A percentile compares a stretch with the other conserved stretches of the same genome.
These are phyloP conservation scores for Metschnikowia chrysomelidarum DNA, from an alignment of 805 yeast species.

Conservation along the genomic window DNA sequence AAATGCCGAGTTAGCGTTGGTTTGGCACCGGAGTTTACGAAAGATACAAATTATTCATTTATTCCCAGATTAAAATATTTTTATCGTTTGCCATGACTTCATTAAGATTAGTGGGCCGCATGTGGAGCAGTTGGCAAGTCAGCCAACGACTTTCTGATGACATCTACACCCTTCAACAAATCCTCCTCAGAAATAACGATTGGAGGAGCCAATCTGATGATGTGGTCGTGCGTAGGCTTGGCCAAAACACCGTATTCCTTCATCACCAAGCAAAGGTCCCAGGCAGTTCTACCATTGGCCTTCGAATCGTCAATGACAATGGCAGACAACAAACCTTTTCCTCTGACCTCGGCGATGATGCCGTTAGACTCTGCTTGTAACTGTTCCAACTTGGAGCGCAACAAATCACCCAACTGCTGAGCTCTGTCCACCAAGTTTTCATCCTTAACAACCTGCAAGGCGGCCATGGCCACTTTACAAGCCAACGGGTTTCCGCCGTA, in stretches of 20 bases:
- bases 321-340: slow-evolving; percentile 85
- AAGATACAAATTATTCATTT: too few relatives aligned
- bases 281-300: slow-evolving; percentile 87
- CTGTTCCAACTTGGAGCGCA: slow-evolving; percentile 56
- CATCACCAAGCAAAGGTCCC: slow-evolving; percentile 93
- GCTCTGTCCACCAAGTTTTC: slow-evolving; percentile 85
- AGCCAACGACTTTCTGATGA: slow-evolving; percentile 60
- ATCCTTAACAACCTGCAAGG: slow-evolving; percentile 83
- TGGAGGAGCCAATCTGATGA: slow-evolving; percentile 95
- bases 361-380: slow-evolving; percentile 53
- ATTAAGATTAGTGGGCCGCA: slow-evolving; percentile 40
- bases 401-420: slow-evolving; percentile 61
- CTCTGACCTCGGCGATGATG: slow-evolving; percentile 64
- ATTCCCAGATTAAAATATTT: too few relatives aligned
- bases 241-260: slow-evolving; percentile 87
- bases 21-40: too few relatives aligned
- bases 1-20: too few relatives aligned
- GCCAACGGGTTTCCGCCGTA: slow-evolving; percentile 98
- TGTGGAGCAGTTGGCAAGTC: slow-evolving; percentile 54
- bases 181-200: slow-evolving; percentile 88
- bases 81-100: too few relatives aligned
- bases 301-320: slow-evolving; percentile 83
- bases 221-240: slow-evolving; percentile 94
- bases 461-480: slow-evolving; percentile 90
- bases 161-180: slow-evolving; percentile 72